Percentiles rank a stretch among this genome's conserved stretches.
These are phyloP conservation scores for Lactuca saligna DNA, from an alignment of 129 eudicot genomes.

Conservation along the genomic window DNA sequence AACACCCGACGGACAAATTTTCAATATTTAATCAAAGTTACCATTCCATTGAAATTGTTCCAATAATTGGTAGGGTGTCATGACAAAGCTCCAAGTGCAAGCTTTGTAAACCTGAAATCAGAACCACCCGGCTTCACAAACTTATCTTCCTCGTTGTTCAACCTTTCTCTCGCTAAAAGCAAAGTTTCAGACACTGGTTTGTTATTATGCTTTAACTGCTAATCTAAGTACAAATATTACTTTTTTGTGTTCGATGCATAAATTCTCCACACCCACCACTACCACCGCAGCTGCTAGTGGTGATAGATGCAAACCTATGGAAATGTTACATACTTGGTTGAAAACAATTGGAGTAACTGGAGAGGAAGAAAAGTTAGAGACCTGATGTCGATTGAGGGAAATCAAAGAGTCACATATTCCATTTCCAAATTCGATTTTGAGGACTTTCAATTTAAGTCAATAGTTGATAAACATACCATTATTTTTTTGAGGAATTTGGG, in stretches of 20 bases:
- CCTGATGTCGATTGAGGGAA: too few relatives aligned
- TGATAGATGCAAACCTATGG: too few relatives aligned
- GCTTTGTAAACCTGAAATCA: slow-evolving; percentile 67
- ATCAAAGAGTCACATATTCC: too few relatives aligned
- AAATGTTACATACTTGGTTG: too few relatives aligned
- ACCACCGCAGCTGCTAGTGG: too few relatives aligned
- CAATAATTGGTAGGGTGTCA: slow-evolving; percentile 97
- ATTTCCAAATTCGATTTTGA: too few relatives aligned
- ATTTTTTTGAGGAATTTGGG: too few relatives aligned
- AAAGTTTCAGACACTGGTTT: slow-evolving; percentile 53
- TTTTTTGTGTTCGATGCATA: slow-evolving; percentile 17
- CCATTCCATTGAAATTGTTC: slow-evolving; percentile 96
- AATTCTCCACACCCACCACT: slow-evolving; percentile 26
- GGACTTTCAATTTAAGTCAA: too few relatives aligned
- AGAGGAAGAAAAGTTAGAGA: too few relatives aligned
- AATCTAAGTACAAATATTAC: not conserved
- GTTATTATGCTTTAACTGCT: slow-evolving; percentile 1
- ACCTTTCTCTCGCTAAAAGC: slow-evolving; percentile 38
- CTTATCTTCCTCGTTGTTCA: slow-evolving; percentile 43
- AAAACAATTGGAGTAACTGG: too few relatives aligned
- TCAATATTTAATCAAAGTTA: slow-evolving; percentile 15
- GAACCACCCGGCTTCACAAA: slow-evolving; percentile 79
- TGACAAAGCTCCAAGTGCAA: slow-evolving; percentile 98
- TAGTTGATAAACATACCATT: too few relatives aligned
- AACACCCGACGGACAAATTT: slow-evolving; percentile 20